Evolutionary conservation across 768 basidiomycete genomes (phyloP), one percentile per base, ranked within the genome.

Genomic region (Leccinum sublutescens): DNA sequence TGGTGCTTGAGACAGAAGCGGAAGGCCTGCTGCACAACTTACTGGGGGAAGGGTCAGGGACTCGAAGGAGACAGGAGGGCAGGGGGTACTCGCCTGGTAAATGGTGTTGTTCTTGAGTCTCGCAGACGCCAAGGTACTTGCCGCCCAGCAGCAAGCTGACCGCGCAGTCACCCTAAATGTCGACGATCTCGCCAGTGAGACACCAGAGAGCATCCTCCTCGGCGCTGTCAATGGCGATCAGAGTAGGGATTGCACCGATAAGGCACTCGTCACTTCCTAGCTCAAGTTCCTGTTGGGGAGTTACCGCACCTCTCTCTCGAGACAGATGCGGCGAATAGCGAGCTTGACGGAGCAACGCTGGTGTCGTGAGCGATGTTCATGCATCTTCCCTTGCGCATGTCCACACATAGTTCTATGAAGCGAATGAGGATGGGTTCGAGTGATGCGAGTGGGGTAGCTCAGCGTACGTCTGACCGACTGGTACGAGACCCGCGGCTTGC

Each of bases 401-500:
- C 89, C 61, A 98, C 94, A 71, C 94, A 98, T 51, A 99, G 89
- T 69, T 95, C 92, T 78, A 98, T 85, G 78, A 96, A 98, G 59
- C 93, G 89, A 64, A 93, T 77, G 82, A 98, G 89, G 74, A 98
- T 97, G 54, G 96, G 97, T 73, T 98, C 96, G 51, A 98, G 85
- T 4, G 91, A 86, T 2, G 85, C 78, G 25, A 98, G 77, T 1
- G 95, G 91, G 0, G 95, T 98, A 43, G 90, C 87, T 7, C 94
- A 6, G 93, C 93, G 71, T 91, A 88, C 0, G 86, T 87, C 77
- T 95, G 93, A 27, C 91, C 90, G 67, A 95, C 93, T 59, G 91
- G 90, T 67, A 96, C 86, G 56, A 96, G 91, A 59, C 93, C 93
- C 68, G 95, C 91, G 14, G 92, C 91, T 72, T 92, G 91, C 80